Evolutionary conservation across 2,329 filamentous ascomycete genomes (phyloP), one percentile per base, ranked within the genome.

Genomic region (Aspergillus pseudoterreus): DNA sequence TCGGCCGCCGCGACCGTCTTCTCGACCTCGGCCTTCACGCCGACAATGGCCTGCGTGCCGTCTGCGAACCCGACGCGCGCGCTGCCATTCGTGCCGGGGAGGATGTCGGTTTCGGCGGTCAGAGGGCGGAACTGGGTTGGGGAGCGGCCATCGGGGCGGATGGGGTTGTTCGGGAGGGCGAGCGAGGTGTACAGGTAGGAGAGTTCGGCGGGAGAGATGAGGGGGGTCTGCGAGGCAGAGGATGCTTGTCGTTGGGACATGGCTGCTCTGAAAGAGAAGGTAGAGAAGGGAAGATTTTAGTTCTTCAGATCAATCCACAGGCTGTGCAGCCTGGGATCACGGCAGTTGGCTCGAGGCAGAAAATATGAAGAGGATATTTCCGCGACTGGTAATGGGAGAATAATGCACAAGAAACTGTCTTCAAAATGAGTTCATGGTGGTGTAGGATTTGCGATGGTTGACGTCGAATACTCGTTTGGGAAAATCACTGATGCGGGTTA

Each of bases 21-120:
- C 71, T 96, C 91, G 4, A 97, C 89, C 74, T 97, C 92, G 0
- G 90, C 91, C 75, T 97, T 99, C 55, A 96, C 86, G 43, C 94
- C 94, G 5, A 96, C 94, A 55, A 99, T 87, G 6, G 94, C 94
- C 72, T 99, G 94, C 1, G 91, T 95, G 46, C 94, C 94, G 70
- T 99, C 94, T 3, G 91, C 85, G 68, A 97, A 95, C 60, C 92
- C 95, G 43, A 99, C 87, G 32, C 95, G 84, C 53, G 94, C 92
- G 71, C 89, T 95, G 55, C 94, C 94, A 66, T 97, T 95, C 14
- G 92, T 87, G 43, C 86, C 85, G 0, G 94, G 92, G 0, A 99
- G 81, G 51, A 97, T 89, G 52, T 90, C 88, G 49, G 88, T 91
- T 76, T 99, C 94, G 53, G 94, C 94, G 15, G 87, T 84, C 51